Percentiles rank a stretch among this genome's conserved stretches.
phyloP scores from a whole-genome alignment of 805 yeast species.

The Debaryomyces prosopidis region DNA sequence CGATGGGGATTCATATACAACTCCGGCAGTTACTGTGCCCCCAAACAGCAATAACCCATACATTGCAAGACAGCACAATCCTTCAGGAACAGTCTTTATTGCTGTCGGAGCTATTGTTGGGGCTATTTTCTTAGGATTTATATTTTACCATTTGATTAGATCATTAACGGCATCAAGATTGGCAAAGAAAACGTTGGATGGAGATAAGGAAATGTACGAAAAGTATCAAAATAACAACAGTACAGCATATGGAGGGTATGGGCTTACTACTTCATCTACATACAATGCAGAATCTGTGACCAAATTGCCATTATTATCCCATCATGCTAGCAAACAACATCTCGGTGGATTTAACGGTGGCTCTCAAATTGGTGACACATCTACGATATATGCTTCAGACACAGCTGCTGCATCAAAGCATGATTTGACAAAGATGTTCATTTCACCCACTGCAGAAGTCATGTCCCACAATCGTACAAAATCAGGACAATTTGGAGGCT shows the following conservation, averaged over 20 bases:
- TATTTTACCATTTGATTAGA: conserved; percentile 52
- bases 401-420: conserved; percentile 33
- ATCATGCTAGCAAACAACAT: conserved; percentile 20
- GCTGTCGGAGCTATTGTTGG: conserved; percentile 74
- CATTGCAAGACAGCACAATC: conserved; percentile 49
- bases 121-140: conserved; percentile 51
- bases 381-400: conserved; percentile 35
- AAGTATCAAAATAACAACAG: conserved; percentile 30
- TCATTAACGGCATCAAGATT: conserved; percentile 50
- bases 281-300: conserved; percentile 22
- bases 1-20: conserved; percentile 28
- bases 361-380: conserved; percentile 30
- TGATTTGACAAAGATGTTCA: conserved; percentile 55
- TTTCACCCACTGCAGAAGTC: conserved; percentile 80
- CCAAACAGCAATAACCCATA: conserved; percentile 63
- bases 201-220: conserved; percentile 32
- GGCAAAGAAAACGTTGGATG: conserved; percentile 46
- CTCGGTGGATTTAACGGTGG: conserved; percentile 16
- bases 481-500: conserved; percentile 16
- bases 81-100: conserved; percentile 81
- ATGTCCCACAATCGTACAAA: conserved; percentile 47
- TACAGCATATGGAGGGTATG: conserved; percentile 27
- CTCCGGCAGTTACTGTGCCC: conserved; percentile 59
- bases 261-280: conserved; percentile 20
- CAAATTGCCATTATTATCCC: conserved; percentile 35